Percentiles rank a stretch among this genome's conserved stretches.
These are phyloP conservation scores for Boletus vermiculosoides DNA, from an alignment of 768 basidiomycete species.

Conservation along the genomic window DNA sequence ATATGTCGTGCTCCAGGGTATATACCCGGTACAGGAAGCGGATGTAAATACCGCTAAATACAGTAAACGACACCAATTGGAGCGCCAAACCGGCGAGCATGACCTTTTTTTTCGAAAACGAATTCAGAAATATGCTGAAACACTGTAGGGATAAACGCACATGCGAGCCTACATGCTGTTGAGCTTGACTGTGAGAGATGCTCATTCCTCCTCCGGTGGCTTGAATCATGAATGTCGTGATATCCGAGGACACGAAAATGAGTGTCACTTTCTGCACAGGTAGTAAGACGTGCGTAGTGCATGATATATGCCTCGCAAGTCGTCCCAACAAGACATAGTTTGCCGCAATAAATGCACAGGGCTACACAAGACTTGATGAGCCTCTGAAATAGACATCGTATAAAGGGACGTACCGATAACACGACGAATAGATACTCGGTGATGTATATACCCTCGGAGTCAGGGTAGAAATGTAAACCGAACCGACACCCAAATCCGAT, in stretches of 20 bases:
- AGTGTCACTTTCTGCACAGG: slow-evolving; percentile 48
- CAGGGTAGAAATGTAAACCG: slow-evolving; percentile 51
- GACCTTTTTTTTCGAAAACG: slow-evolving; percentile 45
- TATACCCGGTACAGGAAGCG: slow-evolving; percentile 51
- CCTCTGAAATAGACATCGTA: slow-evolving; percentile 5
- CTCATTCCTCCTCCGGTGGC: slow-evolving; percentile 28
- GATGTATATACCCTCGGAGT: slow-evolving; percentile 53
- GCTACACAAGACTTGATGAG: slow-evolving; percentile 34
- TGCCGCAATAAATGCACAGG: slow-evolving; percentile 73
- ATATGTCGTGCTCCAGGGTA: slow-evolving; percentile 33
- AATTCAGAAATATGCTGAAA: slow-evolving; percentile 31
- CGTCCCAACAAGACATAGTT: slow-evolving; percentile 67
- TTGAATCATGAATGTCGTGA: slow-evolving; percentile 67
- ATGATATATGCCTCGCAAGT: slow-evolving; percentile 49
- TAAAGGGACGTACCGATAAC: slow-evolving; percentile 40
- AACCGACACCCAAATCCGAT: slow-evolving; percentile 57
- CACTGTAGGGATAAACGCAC: slow-evolving; percentile 26
- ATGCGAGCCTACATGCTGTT: slow-evolving; percentile 34
- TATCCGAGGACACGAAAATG: slow-evolving; percentile 61
- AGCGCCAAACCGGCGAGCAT: slow-evolving; percentile 57
- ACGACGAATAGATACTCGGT: slow-evolving; percentile 59
- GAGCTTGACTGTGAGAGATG: slow-evolving; percentile 2
- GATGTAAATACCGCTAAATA: slow-evolving; percentile 47
- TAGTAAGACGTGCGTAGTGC: slow-evolving; percentile 49
- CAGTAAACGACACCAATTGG: slow-evolving; percentile 52